Conservation (phyloP, 2,329 filamentous ascomycete genomes). For the Curvularia eragrostidis region DNA sequence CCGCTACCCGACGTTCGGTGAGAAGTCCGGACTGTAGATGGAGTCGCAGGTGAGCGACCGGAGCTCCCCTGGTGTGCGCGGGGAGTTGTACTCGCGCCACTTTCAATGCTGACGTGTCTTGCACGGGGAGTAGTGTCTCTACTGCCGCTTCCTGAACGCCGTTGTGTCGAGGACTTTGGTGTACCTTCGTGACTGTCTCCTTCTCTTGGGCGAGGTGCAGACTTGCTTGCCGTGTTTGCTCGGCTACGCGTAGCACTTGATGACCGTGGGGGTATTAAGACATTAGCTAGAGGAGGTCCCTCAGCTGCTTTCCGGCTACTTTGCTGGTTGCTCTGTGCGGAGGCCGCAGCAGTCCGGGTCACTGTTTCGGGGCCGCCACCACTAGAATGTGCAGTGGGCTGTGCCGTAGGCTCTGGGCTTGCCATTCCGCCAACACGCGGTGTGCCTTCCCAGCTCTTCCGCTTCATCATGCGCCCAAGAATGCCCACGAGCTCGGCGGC, state of each 20-base stretch:
- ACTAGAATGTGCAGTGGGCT: constrained; percentile 23
- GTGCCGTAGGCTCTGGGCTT: constrained; percentile 39
- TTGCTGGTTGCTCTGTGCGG: constrained; percentile 33
- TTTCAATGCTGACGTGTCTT: constrained; percentile 40
- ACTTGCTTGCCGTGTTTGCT: constrained; percentile 38
- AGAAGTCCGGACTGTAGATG: constrained; percentile 41
- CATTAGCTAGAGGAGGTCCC: constrained; percentile 32
- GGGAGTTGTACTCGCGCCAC: constrained; percentile 43
- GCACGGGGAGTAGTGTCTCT: constrained; percentile 45
- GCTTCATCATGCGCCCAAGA: constrained; percentile 86
- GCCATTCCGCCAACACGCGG: constrained; percentile 42
- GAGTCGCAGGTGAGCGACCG: constrained; percentile 42
- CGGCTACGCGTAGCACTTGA: constrained; percentile 35
- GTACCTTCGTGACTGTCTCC: constrained; percentile 36
- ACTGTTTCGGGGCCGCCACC: constrained; percentile 16
- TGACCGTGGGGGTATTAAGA: constrained; percentile 28
- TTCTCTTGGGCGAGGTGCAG: constrained; percentile 29
- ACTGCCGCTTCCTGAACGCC: constrained; percentile 34
- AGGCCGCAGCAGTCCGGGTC: constrained; percentile 15
- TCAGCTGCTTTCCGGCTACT: constrained; percentile 35
- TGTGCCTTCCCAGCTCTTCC: constrained; percentile 54
- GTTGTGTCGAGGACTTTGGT: constrained; percentile 35
- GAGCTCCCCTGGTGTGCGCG: constrained; percentile 38
- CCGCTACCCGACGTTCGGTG: constrained; percentile 37
- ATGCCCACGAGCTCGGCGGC: constrained; percentile 87